A percentile compares a stretch with the other conserved stretches of the same genome.
Evolutionary conservation across 2,329 filamentous ascomycete genomes (phyloP).

Genomic region (Pezicula neosporulosa): DNA sequence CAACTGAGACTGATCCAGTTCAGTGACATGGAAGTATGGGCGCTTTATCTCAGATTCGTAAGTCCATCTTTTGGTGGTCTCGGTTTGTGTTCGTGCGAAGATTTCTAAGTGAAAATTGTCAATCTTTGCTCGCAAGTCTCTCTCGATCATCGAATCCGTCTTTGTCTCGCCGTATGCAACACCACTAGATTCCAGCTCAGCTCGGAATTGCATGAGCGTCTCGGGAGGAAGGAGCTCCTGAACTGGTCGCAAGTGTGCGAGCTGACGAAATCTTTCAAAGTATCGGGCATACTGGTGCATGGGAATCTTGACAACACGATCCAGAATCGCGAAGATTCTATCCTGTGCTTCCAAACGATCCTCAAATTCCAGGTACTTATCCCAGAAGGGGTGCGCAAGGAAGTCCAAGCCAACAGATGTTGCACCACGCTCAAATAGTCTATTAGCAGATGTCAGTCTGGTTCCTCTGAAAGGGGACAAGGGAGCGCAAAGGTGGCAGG

Average conservation of each 20-base stretch:
- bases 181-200: conserved; percentile 68
- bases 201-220: conserved; percentile 62
- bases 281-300: conserved; percentile 96
- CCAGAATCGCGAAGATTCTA: conserved; percentile 79
- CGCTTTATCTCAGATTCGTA: conserved; percentile 94
- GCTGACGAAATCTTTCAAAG: conserved; percentile 82
- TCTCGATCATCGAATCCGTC: conserved; percentile 75
- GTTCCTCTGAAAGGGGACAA: conserved; percentile 8
- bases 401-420: conserved; percentile 87
- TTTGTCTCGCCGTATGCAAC: conserved; percentile 50
- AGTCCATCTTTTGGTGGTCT: conserved; percentile 90
- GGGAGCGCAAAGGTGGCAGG: conserved; percentile 33
- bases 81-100: conserved; percentile 77
- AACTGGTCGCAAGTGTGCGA: conserved; percentile 71
- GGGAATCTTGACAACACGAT: conserved; percentile 81
- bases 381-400: conserved; percentile 94
- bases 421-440: conserved; percentile 89
- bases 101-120: conserved; percentile 78
- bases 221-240: conserved; percentile 69
- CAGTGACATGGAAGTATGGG: conserved; percentile 94
- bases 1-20: conserved; percentile 81
- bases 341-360: conserved; percentile 83
- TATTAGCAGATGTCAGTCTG: conserved; percentile 35
- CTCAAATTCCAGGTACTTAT: conserved; percentile 97
- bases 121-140: conserved; percentile 75